phyloP scores from a whole-genome alignment of 2,329 filamentous ascomycete genomes.

The Aureobasidium sp. region DNA sequence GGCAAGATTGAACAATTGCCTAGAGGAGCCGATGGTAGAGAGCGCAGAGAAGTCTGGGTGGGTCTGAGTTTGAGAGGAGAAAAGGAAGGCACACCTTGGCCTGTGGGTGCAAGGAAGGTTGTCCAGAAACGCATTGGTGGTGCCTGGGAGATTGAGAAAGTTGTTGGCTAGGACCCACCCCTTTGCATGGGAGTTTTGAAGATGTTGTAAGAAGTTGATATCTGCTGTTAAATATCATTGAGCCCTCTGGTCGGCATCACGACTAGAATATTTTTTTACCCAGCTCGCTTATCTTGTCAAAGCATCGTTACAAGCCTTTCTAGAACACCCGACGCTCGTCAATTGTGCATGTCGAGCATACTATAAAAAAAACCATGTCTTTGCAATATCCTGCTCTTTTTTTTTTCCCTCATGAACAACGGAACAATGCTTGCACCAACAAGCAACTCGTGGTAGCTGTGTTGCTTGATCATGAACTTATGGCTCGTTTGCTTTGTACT shows the following conservation, averaged over 20 bases:
- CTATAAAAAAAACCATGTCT: background rate
- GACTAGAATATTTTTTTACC: no score
- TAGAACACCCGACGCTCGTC: no score
- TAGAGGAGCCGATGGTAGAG: constrained; percentile 39
- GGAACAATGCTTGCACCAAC: background rate
- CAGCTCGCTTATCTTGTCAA: no score
- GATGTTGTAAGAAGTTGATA: no score
- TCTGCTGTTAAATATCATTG: no score
- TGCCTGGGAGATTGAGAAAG: constrained; percentile 15
- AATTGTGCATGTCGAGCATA: background rate
- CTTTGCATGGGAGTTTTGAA: no score
- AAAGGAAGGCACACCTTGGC: constrained; percentile 68
- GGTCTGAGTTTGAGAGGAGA: constrained; percentile 62
- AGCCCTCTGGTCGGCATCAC: no score
- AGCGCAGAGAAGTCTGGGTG: constrained; percentile 70
- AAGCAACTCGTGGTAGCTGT: background rate
- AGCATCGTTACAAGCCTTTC: no score
- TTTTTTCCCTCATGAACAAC: background rate
- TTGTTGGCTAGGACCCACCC: background rate
- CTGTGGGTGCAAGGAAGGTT: constrained; percentile 27
- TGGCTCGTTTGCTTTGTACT: background rate
- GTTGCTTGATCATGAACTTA: background rate
- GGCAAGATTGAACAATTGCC: constrained; percentile 59
- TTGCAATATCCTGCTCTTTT: background rate
- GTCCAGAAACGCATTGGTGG: constrained; percentile 15